These are phyloP conservation scores for Cordyceps fumosorosea DNA, from an alignment of 2,329 filamentous ascomycete genomes.

Conservation along the genomic window DNA sequence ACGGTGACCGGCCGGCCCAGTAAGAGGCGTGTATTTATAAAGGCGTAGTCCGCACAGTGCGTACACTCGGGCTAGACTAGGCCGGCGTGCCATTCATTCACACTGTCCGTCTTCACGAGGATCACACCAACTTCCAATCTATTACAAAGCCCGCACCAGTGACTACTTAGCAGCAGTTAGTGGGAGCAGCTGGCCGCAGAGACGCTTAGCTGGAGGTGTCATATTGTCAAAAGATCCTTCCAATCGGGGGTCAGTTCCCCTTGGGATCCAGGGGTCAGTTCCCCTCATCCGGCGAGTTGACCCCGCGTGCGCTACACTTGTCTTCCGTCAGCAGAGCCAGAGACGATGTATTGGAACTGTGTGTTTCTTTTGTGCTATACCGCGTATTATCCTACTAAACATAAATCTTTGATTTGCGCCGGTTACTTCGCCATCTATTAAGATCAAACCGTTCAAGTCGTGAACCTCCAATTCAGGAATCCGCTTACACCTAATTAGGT, in stretches of 20 bases:
- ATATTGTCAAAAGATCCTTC: not conserved
- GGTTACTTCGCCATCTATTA: conserved; percentile 3
- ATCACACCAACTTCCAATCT: not conserved
- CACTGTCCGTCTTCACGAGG: not conserved
- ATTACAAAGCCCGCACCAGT: not conserved
- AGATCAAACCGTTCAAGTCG: not conserved
- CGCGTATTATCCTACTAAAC: conserved; percentile 9
- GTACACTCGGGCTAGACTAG: not conserved
- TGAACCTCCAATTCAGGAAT: not conserved
- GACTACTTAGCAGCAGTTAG: not conserved
- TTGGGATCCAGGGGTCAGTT: not conserved
- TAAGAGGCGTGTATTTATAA: not conserved
- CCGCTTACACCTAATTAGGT: not conserved
- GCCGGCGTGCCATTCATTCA: not conserved
- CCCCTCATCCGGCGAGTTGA: not conserved
- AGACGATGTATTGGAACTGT: not conserved
- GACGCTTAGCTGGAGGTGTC: not conserved
- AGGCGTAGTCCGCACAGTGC: conserved; percentile 9
- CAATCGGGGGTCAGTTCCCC: not conserved
- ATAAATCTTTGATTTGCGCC: not conserved
- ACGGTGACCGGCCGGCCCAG: not conserved
- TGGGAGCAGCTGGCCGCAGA: not conserved
- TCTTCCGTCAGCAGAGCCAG: not conserved
- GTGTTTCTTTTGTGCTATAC: not conserved
- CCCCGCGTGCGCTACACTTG: not conserved